Percentiles rank a stretch among this genome's conserved stretches.
Evolutionary conservation across 352 stramenopile genomes (phyloP).

Genomic region (Peronosclerospora sorghi): DNA sequence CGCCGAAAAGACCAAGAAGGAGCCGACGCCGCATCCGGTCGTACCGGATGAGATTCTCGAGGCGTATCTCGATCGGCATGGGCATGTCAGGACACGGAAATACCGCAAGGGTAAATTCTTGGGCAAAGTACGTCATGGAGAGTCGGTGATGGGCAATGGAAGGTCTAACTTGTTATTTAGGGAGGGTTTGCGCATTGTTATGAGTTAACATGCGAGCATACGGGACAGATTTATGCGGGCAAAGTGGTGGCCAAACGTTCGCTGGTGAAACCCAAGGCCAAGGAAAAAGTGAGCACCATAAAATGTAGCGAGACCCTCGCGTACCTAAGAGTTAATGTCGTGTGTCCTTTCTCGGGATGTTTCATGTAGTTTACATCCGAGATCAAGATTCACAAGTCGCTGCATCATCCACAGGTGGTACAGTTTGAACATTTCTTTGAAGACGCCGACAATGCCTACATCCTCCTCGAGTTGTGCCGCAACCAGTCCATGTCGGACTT

Average conservation of each 20-base stretch:
- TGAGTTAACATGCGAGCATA: constrained; percentile 89
- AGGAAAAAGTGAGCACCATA: constrained; percentile 86
- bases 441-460: constrained; percentile 94
- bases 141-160: too few relatives aligned
- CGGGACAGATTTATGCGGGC: constrained; percentile 88
- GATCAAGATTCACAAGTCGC: constrained; percentile 97
- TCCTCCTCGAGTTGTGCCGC: constrained; percentile 94
- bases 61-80: constrained; percentile 37
- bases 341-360: constrained; percentile 2
- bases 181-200: constrained; percentile 98
- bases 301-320: not conserved
- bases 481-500: constrained; percentile 95
- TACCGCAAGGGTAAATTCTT: constrained; percentile 91
- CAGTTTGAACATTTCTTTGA: constrained; percentile 98
- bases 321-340: constrained; percentile 6
- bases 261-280: constrained; percentile 92
- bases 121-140: constrained; percentile 72
- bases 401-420: constrained; percentile 92
- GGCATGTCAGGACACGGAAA: constrained; percentile 44
- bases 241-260: constrained; percentile 98
- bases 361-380: constrained; percentile 82
- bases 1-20: constrained; percentile 21
- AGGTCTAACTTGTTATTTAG: constrained; percentile 20
- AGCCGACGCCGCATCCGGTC: constrained; percentile 22
- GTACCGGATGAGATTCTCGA: constrained; percentile 63